These are phyloP conservation scores for Sanghuangporus sanghuang DNA, from an alignment of 1,284 basidiomycete genomes.

Conservation along the genomic window DNA sequence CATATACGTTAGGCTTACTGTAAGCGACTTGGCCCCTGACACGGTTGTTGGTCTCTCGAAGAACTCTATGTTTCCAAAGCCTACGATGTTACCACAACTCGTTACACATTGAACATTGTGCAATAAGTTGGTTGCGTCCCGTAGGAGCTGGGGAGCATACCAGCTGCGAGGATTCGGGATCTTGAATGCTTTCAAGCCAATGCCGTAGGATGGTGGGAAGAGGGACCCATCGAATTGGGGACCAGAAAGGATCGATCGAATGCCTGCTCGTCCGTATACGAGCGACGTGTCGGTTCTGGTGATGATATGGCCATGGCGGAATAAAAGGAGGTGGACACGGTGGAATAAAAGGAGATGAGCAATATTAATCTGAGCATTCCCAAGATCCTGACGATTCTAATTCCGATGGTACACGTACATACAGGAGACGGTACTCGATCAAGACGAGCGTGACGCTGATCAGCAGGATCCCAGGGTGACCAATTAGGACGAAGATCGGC, in stretches of 20 bases:
- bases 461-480: neutral
- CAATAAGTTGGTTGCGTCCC: constrained; percentile 13
- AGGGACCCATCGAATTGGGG: constrained; percentile 4
- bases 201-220: neutral
- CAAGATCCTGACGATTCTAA: neutral
- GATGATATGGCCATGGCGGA: too few relatives aligned
- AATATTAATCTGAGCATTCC: too few relatives aligned
- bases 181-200: constrained; percentile 3
- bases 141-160: constrained; percentile 9
- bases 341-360: neutral
- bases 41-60: constrained; percentile 6
- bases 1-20: constrained; percentile 3
- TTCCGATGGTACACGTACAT: too few relatives aligned
- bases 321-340: neutral
- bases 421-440: neutral
- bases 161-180: constrained; percentile 11
- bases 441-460: neutral
- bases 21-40: neutral
- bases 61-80: constrained; percentile 8
- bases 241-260: constrained; percentile 10
- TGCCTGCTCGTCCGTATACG: too few relatives aligned
- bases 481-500: too few relatives aligned
- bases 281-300: too few relatives aligned
- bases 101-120: constrained; percentile 12
- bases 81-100: constrained; percentile 10